Conservation (phyloP, 257 asterid genomes). For the Solanum dulcamara region DNA sequence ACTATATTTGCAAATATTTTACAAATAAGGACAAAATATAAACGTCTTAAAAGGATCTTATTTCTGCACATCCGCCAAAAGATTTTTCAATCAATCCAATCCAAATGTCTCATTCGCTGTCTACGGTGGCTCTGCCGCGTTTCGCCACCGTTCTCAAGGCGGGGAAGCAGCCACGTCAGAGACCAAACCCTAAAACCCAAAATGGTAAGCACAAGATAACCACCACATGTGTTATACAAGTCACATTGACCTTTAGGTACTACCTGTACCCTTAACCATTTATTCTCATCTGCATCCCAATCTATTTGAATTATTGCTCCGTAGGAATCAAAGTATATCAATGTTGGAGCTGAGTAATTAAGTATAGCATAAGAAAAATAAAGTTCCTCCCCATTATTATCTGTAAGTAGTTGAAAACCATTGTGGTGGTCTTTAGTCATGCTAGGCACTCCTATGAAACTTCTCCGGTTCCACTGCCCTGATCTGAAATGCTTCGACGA, state of each 20-base stretch:
- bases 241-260: conserved; percentile 20
- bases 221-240: conserved; percentile 18
- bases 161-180: conserved; percentile 12
- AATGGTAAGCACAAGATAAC: conserved; percentile 7
- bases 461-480: neutral
- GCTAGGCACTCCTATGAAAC: neutral
- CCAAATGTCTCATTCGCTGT: conserved; percentile 16
- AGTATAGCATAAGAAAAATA: neutral
- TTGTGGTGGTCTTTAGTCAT: neutral
- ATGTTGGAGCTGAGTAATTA: neutral
- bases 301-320: conserved; percentile 2
- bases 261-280: conserved; percentile 10
- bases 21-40: neutral
- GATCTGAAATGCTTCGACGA: neutral
- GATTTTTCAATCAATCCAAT: neutral
- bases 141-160: conserved; percentile 27
- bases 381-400: neutral
- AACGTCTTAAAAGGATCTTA: neutral
- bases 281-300: conserved; percentile 10
- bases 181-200: conserved; percentile 13
- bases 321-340: neutral
- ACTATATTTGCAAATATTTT: no score
- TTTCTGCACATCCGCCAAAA: no score
- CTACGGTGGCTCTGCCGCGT: conserved; percentile 31
- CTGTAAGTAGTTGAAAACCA: neutral